Percentiles rank a stretch among this genome's conserved stretches.
phyloP scores from a whole-genome alignment of 768 basidiomycete species.

The Porphyrellus cyaneotinctus region DNA sequence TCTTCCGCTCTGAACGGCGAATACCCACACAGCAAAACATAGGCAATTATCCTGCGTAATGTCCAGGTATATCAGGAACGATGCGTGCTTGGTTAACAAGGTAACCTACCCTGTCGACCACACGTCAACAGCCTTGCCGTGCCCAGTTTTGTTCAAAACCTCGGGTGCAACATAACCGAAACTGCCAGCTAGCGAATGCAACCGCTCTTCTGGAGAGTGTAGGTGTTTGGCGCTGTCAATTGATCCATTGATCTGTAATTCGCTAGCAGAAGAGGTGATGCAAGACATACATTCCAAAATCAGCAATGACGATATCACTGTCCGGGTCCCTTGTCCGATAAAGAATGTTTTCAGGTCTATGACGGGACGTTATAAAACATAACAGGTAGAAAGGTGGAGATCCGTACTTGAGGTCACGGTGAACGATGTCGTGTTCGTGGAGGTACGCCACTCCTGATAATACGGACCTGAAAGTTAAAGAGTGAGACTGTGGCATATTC shows the following conservation, averaged over 20 bases:
- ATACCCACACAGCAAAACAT: slow-evolving; percentile 93
- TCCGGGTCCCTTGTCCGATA: slow-evolving; percentile 73
- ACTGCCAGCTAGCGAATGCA: slow-evolving; percentile 71
- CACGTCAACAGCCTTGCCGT: slow-evolving; percentile 89
- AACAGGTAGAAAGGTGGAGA: background rate
- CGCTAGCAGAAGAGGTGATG: background rate
- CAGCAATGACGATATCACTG: slow-evolving; percentile 91
- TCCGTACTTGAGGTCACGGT: slow-evolving; percentile 87
- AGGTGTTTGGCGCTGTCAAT: slow-evolving; percentile 72
- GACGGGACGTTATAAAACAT: background rate
- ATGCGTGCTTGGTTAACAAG: background rate
- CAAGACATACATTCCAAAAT: slow-evolving; percentile 86
- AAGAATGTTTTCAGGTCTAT: slow-evolving; percentile 92
- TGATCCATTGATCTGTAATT: background rate
- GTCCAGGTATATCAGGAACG: background rate
- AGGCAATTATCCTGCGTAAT: slow-evolving; percentile 76
- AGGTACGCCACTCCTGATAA: slow-evolving; percentile 86
- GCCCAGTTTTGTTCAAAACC: slow-evolving; percentile 73
- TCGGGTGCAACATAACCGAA: slow-evolving; percentile 93
- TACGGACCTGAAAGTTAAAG: slow-evolving; percentile 52
- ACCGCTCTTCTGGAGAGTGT: slow-evolving; percentile 63
- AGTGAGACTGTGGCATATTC: background rate
- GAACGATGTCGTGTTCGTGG: slow-evolving; percentile 90
- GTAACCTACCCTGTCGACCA: slow-evolving; percentile 85
- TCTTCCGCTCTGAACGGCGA: slow-evolving; percentile 90